Evolutionary conservation across 768 basidiomycete species (phyloP).

Genomic region (Sporobolomyces roseus): DNA sequence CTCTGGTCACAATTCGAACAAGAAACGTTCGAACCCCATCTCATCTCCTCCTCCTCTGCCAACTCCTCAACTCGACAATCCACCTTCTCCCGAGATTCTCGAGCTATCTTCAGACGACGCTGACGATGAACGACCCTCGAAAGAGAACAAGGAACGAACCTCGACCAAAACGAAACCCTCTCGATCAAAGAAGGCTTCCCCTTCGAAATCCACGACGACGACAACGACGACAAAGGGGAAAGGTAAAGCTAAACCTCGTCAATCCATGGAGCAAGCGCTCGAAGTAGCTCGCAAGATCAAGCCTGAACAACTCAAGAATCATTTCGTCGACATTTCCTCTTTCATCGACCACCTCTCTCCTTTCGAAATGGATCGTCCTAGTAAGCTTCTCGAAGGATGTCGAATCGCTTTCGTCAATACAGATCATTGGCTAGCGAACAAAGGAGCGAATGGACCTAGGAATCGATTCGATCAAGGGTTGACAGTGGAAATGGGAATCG

Average conservation of each 20-base stretch:
- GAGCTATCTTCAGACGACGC: neutral
- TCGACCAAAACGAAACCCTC: neutral
- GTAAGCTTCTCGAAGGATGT: neutral
- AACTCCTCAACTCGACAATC: neutral
- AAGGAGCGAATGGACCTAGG: no score
- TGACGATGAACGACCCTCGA: neutral
- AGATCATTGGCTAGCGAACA: slow-evolving; percentile 20
- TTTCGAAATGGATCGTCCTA: neutral
- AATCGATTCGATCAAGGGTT: slow-evolving; percentile 28
- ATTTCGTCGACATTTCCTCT: slow-evolving; percentile 14
- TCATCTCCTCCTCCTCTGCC: neutral
- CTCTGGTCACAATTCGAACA: neutral
- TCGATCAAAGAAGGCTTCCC: neutral
- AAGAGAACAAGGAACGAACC: neutral
- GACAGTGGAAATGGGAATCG: slow-evolving; percentile 9
- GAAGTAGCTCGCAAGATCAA: neutral
- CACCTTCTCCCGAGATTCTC: neutral
- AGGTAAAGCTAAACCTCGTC: neutral
- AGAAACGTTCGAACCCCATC: neutral
- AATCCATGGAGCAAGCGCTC: slow-evolving; percentile 14
- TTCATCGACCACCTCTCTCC: slow-evolving; percentile 18
- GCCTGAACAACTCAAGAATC: neutral
- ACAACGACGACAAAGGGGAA: neutral
- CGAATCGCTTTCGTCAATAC: slow-evolving; percentile 29
- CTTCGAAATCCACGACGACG: neutral